Base-by-base conservation (phyloP, 768 basidiomycete species). In the Mycena kentingensis region DNA sequence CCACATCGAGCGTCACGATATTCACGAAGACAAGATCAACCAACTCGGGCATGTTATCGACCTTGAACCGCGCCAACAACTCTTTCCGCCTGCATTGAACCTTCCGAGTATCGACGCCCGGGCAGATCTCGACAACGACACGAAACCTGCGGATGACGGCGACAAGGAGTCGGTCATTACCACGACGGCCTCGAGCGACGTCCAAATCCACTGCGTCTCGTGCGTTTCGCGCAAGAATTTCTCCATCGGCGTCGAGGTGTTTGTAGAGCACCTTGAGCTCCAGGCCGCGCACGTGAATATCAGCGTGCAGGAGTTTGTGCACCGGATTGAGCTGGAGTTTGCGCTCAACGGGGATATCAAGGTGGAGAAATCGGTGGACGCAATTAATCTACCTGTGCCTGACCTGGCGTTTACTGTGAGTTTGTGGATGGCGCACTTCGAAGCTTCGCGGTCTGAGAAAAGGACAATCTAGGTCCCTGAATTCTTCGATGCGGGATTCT, bases 181-280 rank as follows among this genome's bases (percentile, higher is more conserved):
- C n/a, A 38, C 27, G 1, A 25, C 31, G 18, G n/a, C 27, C 32
- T 12, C 5, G 16, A 19, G 37, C 4, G 36, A 18, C 13, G 8
- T 56, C 4, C 26, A 48, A 24, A 46, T 56, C 2, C 51, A 51
- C 49, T 56, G 55, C 28, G 50, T 56, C 18, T 32, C 47, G 18
- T 56, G 55, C 29, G 27, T 41, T 13, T 56, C 55, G 11, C 24
- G 6, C 4, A 28, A 26, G 1, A 44, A 56, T 15, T 56, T 52
- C 19, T 51, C 55, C 4, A 39, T 56, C 16, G 55, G 55, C 1
- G 22, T 56, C 10, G 55, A 56, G 34, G 7, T 56, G 5, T 49
- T 51, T 1, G 38, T 51, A 3, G 27, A 24, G 1, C 19, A 43
- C 5, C 13, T 49, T 4, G 47, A 28, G 0, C 24, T 51, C 29